Evolutionary conservation across 163 green algal genomes (phyloP), one percentile per base, ranked within the genome.

Genomic region (Trebouxiophyceae sp.): DNA sequence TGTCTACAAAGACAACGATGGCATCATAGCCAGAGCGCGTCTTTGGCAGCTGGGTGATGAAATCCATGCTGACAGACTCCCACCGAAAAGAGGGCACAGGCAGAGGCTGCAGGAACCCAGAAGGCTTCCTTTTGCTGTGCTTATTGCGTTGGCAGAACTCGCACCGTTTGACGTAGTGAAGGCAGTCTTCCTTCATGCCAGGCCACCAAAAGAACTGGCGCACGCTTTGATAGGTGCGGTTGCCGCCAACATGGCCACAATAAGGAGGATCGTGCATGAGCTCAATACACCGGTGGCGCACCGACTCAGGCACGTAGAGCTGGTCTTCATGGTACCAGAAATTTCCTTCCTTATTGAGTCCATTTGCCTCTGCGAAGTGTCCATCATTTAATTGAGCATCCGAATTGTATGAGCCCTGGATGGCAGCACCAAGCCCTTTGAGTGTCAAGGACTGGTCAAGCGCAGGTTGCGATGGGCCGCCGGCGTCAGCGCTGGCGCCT

Each of bases 1-100:
- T 61, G 69, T 86, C 72, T 3, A 90, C 78, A 50, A 88, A 79
- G 0, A 80, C 69, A 4, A 84, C 28, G 24, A 88, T 80, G 34
- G 74, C 29, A 65, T 84, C 63, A 22, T 82, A 57, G 2, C 67
- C 65, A 22, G 8, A 5, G 5, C 44, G 45, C 8, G 70, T 77
- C 34, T 32, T n/a, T 2, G 77, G 67, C 7, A 80, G 46, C 19
- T 45, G n/a, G 1, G 24, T 69, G 39, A 79, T 75, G 29, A 80
- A 60, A 57, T 83, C 71, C 32, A 74, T 66, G 34, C 23, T 71
- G 6, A 84, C 29, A 5, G 5, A 19, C 22, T 73, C 62, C 58
- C 62, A 84, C 12, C 27, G 56, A 22, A 50, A 28, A 2, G 34
- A 46, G 31, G 76, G 71, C 8, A 75, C 54, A 12, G 60, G 60